Evolutionary conservation across 306 rosid species (phyloP), one percentile per base, ranked within the genome.

Genomic region (Gastrolobium villosum): DNA sequence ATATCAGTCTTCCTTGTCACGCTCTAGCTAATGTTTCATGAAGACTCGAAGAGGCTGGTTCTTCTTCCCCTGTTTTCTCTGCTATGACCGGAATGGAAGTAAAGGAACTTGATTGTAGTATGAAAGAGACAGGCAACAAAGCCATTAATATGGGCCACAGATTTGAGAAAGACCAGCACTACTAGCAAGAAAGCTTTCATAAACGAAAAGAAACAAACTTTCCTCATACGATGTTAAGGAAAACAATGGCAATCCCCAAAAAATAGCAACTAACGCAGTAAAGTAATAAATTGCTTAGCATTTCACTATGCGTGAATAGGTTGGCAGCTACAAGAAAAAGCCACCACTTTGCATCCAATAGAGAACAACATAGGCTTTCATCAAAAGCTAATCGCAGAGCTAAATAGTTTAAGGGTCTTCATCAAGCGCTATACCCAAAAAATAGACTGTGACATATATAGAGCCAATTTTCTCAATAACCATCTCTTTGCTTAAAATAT

Each of bases 61-160:
- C 80, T 45, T 75, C 86, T 74, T 41, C 54, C 55, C 52, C 26
- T 20, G 26, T 20, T 48, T 53, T 83, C 72, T 70, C 82, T 69
- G 81, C 48, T 61, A 49, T 45, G 69, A 75, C 56, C 73, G 77
- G 0, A 20, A 20, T 20, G 26, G 63, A 72, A 74, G 70, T 57
- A 82, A 71, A 72, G 77, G 76, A 76, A 75, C 78, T 65, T 65
- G 88, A 82, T 80, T 72, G 82, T 52, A 65, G 49, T 20, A 10
- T 69, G 91, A 84, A 82, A 76, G 84, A 67, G 89, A 89, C 93
- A 74, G 48, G 70, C 85, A 84, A 73, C 79, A 82, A 84, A 80
- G 83, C 84, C 70, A 76, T 14, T 64, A 53, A 60, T 74, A 79
- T 79, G 84, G 83, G 66, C 84, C 86, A 78, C 26, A 20, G 26